Base-by-base conservation (phyloP, 345 rosid species). In the Dimocarpus longan region DNA sequence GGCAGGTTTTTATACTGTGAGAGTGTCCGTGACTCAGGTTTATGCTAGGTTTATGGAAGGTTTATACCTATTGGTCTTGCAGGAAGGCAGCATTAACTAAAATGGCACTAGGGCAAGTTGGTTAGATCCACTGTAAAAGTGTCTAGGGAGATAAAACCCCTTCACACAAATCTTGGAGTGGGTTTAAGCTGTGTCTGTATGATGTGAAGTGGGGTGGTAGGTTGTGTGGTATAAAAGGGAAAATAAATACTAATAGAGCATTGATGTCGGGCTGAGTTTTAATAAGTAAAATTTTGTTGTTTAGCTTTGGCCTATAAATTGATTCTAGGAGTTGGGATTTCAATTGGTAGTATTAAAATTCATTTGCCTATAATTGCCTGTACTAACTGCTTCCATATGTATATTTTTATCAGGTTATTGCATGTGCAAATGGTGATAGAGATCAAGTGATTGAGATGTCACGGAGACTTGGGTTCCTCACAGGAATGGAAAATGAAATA, bases 371-470 rank as follows among this genome's bases (percentile, higher is more conserved):
- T 22, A 62, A 57, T 37, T 50, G 52, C 78, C 32, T 71, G 48
- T 42, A 52, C 62, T 77, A 81, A 82, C 15, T 10, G 72, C 26
- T 40, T 80, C 72, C 54, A 73, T 32, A 24, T 76, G 67, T 56
- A 59, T 77, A 37, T 74, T 4, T 80, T 80, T 56, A 46, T 70
- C 78, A 96, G 99, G 99, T 94, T 43, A 71, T 88, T 37, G 97
- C 99, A 32, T 96, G 99, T 65, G 92, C 99, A 67, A 90, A 91
- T 78, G 74, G 86, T 66, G 95, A 96, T 80, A 87, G 89, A 76
- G 86, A 86, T 75, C 85, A 80, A 16, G 91, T 92, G 67, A 91
- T 93, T 62, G 94, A 94, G 84, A 91, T 91, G 97, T 94, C 99
- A 21, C 80, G 66, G 85, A 88, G 93, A 81, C 98, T 92, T 2